These are phyloP conservation scores for Penicillium paradoxum DNA, from an alignment of 495 filamentous ascomycete genomes.

Conservation along the genomic window DNA sequence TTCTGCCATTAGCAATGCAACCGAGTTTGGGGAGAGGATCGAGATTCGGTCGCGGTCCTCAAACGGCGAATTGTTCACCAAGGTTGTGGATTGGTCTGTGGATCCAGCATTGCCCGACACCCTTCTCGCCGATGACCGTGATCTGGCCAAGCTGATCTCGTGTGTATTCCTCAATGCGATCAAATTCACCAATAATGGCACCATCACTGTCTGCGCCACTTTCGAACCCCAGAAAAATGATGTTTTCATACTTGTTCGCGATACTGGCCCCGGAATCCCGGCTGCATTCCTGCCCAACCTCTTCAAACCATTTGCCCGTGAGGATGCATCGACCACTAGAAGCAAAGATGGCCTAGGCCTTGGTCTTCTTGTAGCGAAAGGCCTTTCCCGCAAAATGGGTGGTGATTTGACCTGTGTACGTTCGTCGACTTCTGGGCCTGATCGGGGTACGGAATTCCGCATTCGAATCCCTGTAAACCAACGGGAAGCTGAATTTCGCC, in stretches of 20 bases:
- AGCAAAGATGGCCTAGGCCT: conserved; percentile 70
- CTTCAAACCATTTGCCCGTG: conserved; percentile 70
- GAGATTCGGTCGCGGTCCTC: conserved; percentile 57
- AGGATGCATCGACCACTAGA: conserved; percentile 68
- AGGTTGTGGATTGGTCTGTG: conserved; percentile 65
- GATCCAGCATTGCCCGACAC: conserved; percentile 60
- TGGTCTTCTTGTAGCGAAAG: conserved; percentile 72
- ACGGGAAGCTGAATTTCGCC: conserved; percentile 35
- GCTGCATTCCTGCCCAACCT: conserved; percentile 63
- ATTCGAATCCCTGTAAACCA: conserved; percentile 63
- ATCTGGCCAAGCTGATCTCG: conserved; percentile 68
- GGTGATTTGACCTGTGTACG: conserved; percentile 66
- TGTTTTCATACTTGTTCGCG: conserved; percentile 57
- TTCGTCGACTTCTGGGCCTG: conserved; percentile 62
- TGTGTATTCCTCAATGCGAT: conserved; percentile 74
- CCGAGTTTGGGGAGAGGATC: conserved; percentile 60
- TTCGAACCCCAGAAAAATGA: conserved; percentile 48
- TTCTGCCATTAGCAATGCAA: conserved; percentile 55
- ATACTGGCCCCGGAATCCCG: conserved; percentile 72
- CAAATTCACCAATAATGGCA: conserved; percentile 71
- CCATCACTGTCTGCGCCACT: conserved; percentile 55
- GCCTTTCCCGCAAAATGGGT: conserved; percentile 67
- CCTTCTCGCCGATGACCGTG: conserved; percentile 64
- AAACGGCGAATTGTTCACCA: conserved; percentile 52
- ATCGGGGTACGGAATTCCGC: conserved; percentile 68